Base-by-base conservation (phyloP, 2,329 filamentous ascomycete genomes). In the Aureobasidium sp. region DNA sequence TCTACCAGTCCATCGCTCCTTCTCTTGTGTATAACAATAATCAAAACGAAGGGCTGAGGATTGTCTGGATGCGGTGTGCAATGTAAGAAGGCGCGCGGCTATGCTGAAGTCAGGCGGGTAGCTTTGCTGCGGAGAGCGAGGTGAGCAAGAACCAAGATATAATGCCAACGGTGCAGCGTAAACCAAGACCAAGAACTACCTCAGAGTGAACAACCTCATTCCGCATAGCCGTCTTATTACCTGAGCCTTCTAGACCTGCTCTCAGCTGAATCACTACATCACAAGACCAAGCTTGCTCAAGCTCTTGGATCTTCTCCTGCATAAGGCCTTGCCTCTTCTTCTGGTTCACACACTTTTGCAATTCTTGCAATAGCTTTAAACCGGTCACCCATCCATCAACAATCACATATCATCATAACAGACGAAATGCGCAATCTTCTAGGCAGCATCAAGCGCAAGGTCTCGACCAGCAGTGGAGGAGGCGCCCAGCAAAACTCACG, bases 381-480 rank as follows among this genome's bases (percentile, higher is more conserved):
- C 15, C 20, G 20, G 11, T 3, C 3, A 20, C 15, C 29, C 22
- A 60, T 17, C 29, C 15, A 34, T 4, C 12, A n/a, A 25, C 20
- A 44, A 34, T 15, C 27, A 42, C 27, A 51, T 34, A 49, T 58
- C 55, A 58, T 37, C 55, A 58, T 48, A 48, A 49, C 42, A 48
- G 42, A 48, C 41, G 34, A 39, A 12, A 59, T 61, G 57, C 57
- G 45, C 36, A 44, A 44, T 27, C 9, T 61, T 20, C 34, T 61
- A 25, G 47, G 47, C 45, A 52, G 57, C 47, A 61, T 61, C 57
- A 61, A 61, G 6, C 36, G 57, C 57, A 61, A 61, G 37, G 57
- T 61, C 6, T 61, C 57, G 25, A 22, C 27, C 47, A 61, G 47
- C 36, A 51, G 57, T 5, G 36, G 44, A 27, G 44, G 22, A 31